Percentiles rank a stretch among this genome's conserved stretches.
Evolutionary conservation across 2,329 filamentous ascomycete genomes (phyloP).

Genomic region (Huntiella abstrusa): DNA sequence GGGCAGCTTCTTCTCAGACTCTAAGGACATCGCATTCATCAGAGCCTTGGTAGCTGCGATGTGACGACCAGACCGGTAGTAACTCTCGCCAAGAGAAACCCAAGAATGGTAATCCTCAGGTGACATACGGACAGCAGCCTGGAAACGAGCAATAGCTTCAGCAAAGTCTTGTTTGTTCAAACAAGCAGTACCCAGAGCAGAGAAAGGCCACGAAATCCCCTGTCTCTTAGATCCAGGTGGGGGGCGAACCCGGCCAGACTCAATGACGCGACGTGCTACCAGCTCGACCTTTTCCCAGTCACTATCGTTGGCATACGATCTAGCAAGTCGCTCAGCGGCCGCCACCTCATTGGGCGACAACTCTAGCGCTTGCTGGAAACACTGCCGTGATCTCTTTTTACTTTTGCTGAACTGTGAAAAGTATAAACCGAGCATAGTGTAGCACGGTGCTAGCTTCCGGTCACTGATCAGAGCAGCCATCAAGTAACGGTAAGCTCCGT

Average conservation of each 20-base stretch:
- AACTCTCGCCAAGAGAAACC: conserved; percentile 93
- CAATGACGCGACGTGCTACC: conserved; percentile 73
- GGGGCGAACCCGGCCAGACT: conserved; percentile 83
- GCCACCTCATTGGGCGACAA: conserved; percentile 70
- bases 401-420: conserved; percentile 85
- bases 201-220: conserved; percentile 89
- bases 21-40: conserved; percentile 61
- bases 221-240: conserved; percentile 85
- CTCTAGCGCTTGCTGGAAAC: conserved; percentile 92
- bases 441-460: conserved; percentile 72
- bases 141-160: conserved; percentile 79
- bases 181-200: conserved; percentile 81
- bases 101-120: conserved; percentile 87
- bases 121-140: conserved; percentile 66
- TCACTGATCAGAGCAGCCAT: conserved; percentile 70
- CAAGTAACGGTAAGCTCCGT: conserved; percentile 68
- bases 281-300: conserved; percentile 97
- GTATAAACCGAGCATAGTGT: conserved; percentile 76
- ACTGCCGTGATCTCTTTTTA: conserved; percentile 68
- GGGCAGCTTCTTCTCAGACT: conserved; percentile 31
- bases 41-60: conserved; percentile 90
- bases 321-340: conserved; percentile 72
- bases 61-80: conserved; percentile 81
- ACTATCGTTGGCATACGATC: conserved; percentile 68
- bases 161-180: conserved; percentile 84